Percentiles rank a stretch among this genome's conserved stretches.
phyloP scores from a whole-genome alignment of 768 basidiomycete species.

The Amanita polypyramis region DNA sequence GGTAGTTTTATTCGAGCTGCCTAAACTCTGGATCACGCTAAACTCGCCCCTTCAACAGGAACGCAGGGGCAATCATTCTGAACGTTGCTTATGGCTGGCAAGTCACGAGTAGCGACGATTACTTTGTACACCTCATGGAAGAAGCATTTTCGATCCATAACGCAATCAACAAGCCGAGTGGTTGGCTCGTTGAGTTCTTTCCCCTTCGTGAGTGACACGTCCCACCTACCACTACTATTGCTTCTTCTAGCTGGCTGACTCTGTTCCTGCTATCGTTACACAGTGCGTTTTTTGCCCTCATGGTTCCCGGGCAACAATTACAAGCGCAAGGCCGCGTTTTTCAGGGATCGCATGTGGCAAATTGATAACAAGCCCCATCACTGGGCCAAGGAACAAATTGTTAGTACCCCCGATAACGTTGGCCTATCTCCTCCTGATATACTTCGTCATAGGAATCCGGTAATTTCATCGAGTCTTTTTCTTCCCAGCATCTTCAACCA shows the following conservation, averaged over 20 bases:
- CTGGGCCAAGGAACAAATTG: conserved; percentile 24
- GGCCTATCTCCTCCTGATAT: not conserved
- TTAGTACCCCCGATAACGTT: conserved; percentile 6
- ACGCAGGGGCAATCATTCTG: conserved; percentile 24
- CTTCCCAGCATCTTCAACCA: conserved; percentile 7
- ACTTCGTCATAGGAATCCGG: not conserved
- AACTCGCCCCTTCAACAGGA: conserved; percentile 14
- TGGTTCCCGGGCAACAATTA: conserved; percentile 36
- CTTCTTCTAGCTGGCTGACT: not conserved
- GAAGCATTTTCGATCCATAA: conserved; percentile 18
- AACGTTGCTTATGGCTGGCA: conserved; percentile 32
- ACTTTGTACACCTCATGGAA: conserved; percentile 22
- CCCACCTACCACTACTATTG: too few species aligned
- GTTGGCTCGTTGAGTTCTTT: conserved; percentile 29
- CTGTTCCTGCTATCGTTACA: not conserved
- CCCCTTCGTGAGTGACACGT: conserved; percentile 24
- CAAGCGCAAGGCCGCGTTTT: conserved; percentile 19
- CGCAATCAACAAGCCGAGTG: conserved; percentile 19
- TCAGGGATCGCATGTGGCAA: conserved; percentile 11
- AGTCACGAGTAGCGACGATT: conserved; percentile 22
- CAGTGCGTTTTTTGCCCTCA: conserved; percentile 27
- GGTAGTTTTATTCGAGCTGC: conserved; percentile 14
- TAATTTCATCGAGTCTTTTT: not conserved
- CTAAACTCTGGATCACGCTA: not conserved
- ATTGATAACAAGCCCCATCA: conserved; percentile 18